These are phyloP conservation scores for Rutidosis leptorrhynchoides DNA, from an alignment of 129 eudicot species.

Conservation along the genomic window DNA sequence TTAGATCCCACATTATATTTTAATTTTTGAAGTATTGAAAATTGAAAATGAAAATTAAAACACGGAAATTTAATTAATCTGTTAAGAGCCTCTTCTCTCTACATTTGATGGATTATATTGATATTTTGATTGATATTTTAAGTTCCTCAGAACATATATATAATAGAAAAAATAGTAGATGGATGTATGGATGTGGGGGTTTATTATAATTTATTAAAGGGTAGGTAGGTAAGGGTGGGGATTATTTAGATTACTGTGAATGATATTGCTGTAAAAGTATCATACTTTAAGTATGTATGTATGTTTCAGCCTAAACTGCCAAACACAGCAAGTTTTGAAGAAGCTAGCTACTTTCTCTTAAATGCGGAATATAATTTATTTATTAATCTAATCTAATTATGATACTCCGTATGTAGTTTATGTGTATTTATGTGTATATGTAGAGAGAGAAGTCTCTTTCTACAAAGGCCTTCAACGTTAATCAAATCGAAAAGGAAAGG, in stretches of 20 bases:
- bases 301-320: slow-evolving; percentile 25
- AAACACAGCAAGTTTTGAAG: slow-evolving; percentile 38
- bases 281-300: background rate
- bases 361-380: background rate
- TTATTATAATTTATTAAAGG: background rate
- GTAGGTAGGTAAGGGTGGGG: slow-evolving; percentile 1
- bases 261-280: slow-evolving; percentile 35
- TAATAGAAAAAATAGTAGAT: background rate
- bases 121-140: background rate
- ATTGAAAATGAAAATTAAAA: background rate
- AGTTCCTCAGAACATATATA: background rate
- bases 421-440: background rate
- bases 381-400: too few relatives aligned
- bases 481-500: slow-evolving; percentile 61
- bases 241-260: slow-evolving; percentile 16
- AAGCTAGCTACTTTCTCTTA: slow-evolving; percentile 29
- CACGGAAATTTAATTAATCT: background rate
- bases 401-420: too few relatives aligned
- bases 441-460: slow-evolving; percentile 47
- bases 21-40: background rate
- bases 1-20: slow-evolving; percentile 84
- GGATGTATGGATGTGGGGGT: background rate
- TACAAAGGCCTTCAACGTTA: slow-evolving; percentile 66
- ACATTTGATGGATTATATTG: slow-evolving; percentile 13
- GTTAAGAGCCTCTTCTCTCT: background rate